phyloP scores from a whole-genome alignment of 2,329 filamentous ascomycete genomes.

The Fusarium irregulare region DNA sequence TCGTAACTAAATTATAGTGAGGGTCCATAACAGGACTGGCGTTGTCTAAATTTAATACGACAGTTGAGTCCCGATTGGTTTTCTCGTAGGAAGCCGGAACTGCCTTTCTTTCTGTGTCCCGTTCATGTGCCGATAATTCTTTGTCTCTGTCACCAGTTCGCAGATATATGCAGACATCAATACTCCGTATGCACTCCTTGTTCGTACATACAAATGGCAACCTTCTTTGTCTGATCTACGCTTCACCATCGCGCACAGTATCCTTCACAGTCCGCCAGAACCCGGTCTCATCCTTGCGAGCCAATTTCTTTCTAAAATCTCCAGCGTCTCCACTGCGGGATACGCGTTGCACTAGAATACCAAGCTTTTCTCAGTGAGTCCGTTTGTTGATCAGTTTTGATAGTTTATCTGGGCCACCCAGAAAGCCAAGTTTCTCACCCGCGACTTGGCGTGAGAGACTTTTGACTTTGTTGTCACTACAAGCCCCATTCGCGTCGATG shows the following conservation, averaged over 20 bases:
- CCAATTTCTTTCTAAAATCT: constrained; percentile 36
- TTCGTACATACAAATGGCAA: constrained; percentile 12
- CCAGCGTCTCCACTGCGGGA: constrained; percentile 36
- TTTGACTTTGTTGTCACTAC: constrained; percentile 2
- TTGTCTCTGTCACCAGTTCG: neutral
- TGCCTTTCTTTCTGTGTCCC: neutral
- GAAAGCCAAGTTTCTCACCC: constrained; percentile 12
- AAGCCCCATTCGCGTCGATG: constrained; percentile 24
- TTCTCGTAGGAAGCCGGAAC: neutral
- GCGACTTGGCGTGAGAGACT: constrained; percentile 1
- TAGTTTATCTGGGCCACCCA: constrained; percentile 7
- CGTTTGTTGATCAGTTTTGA: constrained; percentile 31
- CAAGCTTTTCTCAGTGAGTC: constrained; percentile 40
- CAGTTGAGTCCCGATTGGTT: neutral
- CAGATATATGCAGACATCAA: neutral
- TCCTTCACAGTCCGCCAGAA: constrained; percentile 28
- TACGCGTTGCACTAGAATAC: constrained; percentile 39
- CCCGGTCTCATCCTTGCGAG: constrained; percentile 17
- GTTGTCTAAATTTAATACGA: constrained; percentile 34
- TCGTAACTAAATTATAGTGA: constrained; percentile 32
- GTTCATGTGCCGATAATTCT: neutral
- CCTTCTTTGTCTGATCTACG: constrained; percentile 26
- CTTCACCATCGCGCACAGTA: constrained; percentile 30
- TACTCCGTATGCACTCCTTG: neutral
- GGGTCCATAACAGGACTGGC: constrained; percentile 4